A percentile compares a stretch with the other conserved stretches of the same genome.
Conservation (phyloP, 2,329 filamentous ascomycete genomes). For the Whalleya microplaca region DNA sequence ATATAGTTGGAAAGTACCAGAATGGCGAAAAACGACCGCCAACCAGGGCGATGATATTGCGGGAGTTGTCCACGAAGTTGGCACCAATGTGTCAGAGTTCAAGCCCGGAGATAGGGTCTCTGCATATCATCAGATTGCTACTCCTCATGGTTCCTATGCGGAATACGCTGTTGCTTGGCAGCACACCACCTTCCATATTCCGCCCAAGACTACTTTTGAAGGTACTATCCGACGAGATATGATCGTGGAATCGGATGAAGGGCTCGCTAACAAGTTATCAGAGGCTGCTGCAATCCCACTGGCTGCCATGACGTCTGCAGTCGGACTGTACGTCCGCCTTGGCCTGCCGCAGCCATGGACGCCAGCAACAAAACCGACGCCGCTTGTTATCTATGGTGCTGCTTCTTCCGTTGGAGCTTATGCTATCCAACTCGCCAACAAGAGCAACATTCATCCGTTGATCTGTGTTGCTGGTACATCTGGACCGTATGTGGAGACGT, state of each 20-base stretch:
- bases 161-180: slow-evolving; percentile 63
- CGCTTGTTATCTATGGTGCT: slow-evolving; percentile 57
- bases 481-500: slow-evolving; percentile 50
- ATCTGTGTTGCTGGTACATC: slow-evolving; percentile 62
- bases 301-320: slow-evolving; percentile 56
- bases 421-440: slow-evolving; percentile 57
- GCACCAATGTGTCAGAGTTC: slow-evolving; percentile 60
- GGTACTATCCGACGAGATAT: slow-evolving; percentile 32
- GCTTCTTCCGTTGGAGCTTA: slow-evolving; percentile 62
- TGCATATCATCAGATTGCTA: slow-evolving; percentile 55
- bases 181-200: slow-evolving; percentile 60
- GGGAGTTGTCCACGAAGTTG: slow-evolving; percentile 57
- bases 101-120: slow-evolving; percentile 52
- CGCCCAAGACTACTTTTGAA: slow-evolving; percentile 53
- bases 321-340: slow-evolving; percentile 53
- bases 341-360: slow-evolving; percentile 53
- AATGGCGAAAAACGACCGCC: slow-evolving; percentile 22
- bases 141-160: slow-evolving; percentile 57
- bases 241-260: background rate
- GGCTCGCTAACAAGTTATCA: slow-evolving; percentile 15
- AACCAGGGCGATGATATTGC: slow-evolving; percentile 61
- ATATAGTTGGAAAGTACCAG: slow-evolving; percentile 41
- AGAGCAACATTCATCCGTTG: slow-evolving; percentile 62
- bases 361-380: slow-evolving; percentile 37
- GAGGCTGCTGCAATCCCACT: slow-evolving; percentile 62